Evolutionary conservation across 371 early-diverging fungal species (phyloP).

Genomic region (Actinomortierella ambigua): DNA sequence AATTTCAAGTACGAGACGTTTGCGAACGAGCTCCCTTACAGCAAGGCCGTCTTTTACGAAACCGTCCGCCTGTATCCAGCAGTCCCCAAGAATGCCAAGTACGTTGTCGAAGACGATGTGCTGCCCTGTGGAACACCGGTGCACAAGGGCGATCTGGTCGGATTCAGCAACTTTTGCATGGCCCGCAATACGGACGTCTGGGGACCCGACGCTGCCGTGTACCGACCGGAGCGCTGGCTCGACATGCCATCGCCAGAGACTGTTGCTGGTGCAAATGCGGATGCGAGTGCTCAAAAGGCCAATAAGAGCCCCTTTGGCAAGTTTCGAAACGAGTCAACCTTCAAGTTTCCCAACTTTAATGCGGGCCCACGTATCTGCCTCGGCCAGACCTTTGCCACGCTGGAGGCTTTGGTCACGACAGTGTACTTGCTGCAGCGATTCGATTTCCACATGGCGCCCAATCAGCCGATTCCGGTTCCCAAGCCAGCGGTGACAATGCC

Average conservation of each 20-base stretch:
- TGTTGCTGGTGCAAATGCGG: not conserved
- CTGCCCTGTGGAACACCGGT: slow-evolving; percentile 31
- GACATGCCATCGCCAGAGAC: not conserved
- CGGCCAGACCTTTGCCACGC: slow-evolving; percentile 55
- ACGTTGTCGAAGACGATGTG: slow-evolving; percentile 23
- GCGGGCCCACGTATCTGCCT: slow-evolving; percentile 33
- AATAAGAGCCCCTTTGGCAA: slow-evolving; percentile 26
- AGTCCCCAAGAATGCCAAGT: slow-evolving; percentile 30
- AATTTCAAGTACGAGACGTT: slow-evolving; percentile 19
- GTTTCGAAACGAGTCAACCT: slow-evolving; percentile 28
- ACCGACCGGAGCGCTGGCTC: slow-evolving; percentile 40
- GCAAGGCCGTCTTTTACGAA: slow-evolving; percentile 38
- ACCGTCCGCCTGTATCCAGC: slow-evolving; percentile 31
- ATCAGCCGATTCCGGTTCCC: slow-evolving; percentile 20
- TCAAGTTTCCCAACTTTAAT: slow-evolving; percentile 38
- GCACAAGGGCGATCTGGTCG: slow-evolving; percentile 27
- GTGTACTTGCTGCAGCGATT: slow-evolving; percentile 50
- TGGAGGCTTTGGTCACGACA: slow-evolving; percentile 57
- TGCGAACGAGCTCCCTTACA: slow-evolving; percentile 20
- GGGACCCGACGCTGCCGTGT: slow-evolving; percentile 33
- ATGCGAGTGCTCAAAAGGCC: not conserved
- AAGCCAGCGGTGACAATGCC: slow-evolving; percentile 32
- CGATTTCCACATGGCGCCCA: slow-evolving; percentile 47
- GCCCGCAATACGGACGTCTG: slow-evolving; percentile 32
- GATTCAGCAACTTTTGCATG: slow-evolving; percentile 28